Conservation (phyloP, 306 rosid genomes). For the Vigna angularis region DNA sequence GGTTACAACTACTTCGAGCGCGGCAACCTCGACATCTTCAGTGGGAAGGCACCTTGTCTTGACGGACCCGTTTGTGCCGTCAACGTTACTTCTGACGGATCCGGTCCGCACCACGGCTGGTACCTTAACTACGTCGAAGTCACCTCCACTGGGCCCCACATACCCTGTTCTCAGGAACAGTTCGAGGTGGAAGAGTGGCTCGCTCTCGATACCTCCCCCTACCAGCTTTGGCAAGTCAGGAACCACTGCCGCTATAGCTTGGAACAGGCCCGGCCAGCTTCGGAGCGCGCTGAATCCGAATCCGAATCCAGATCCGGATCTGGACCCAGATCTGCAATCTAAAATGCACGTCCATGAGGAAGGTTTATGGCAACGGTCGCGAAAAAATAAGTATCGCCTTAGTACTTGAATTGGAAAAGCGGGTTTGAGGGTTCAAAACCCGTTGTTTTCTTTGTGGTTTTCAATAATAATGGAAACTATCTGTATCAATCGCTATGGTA, state of each 20-base stretch:
- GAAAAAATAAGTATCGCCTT: background rate
- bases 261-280: constrained; percentile 38
- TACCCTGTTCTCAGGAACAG: constrained; percentile 48
- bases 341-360: constrained; percentile 17
- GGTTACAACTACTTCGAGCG: constrained; percentile 81
- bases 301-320: constrained; percentile 37
- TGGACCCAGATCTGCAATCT: background rate
- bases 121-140: constrained; percentile 87
- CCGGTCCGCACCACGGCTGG: constrained; percentile 86
- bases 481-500: background rate
- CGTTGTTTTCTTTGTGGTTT: constrained; percentile 14
- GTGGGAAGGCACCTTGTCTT: constrained; percentile 77
- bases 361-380: too few relatives aligned
- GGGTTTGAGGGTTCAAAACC: constrained; percentile 16
- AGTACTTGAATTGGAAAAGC: background rate
- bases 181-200: constrained; percentile 89
- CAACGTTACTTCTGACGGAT: constrained; percentile 83
- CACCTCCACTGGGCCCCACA: constrained; percentile 69
- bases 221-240: constrained; percentile 61
- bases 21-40: constrained; percentile 88
- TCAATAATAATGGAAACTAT: background rate
- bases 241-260: constrained; percentile 46
- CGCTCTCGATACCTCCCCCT: constrained; percentile 71
- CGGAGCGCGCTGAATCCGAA: background rate
- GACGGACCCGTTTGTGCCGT: constrained; percentile 68